Conservation (phyloP, 768 basidiomycete genomes). For the Tephrocybe sp. region DNA sequence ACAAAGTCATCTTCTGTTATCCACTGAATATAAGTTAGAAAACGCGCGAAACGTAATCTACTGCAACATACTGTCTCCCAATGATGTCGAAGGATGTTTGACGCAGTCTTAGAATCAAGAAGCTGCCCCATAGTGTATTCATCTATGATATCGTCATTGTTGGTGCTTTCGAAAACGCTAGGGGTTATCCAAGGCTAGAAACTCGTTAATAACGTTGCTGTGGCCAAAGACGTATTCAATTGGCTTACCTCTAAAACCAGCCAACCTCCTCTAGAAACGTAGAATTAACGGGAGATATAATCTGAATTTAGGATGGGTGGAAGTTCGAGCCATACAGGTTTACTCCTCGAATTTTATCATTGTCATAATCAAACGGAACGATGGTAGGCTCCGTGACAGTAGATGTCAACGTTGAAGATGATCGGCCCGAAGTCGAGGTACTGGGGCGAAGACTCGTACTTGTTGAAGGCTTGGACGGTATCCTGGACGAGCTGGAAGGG, state of each 20-base stretch:
- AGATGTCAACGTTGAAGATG: too few species aligned
- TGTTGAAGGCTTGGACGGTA: too few species aligned
- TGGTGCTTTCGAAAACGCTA: constrained; percentile 63
- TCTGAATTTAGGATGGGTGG: neutral
- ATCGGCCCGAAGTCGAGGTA: too few species aligned
- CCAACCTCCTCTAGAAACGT: constrained; percentile 51
- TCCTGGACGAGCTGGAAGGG: constrained; percentile 1
- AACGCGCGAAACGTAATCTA: neutral
- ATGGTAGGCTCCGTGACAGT: constrained; percentile 14
- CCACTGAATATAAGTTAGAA: constrained; percentile 34
- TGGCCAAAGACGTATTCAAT: neutral
- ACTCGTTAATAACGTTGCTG: neutral
- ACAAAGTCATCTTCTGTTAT: constrained; percentile 69
- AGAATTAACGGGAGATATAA: constrained; percentile 1
- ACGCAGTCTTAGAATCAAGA: constrained; percentile 41
- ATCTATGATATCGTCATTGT: constrained; percentile 53
- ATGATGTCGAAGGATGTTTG: constrained; percentile 44
- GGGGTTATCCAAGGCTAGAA: constrained; percentile 76
- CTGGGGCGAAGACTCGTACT: too few species aligned
- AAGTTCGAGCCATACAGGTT: constrained; percentile 48
- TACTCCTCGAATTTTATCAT: constrained; percentile 51
- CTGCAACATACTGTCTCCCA: constrained; percentile 48
- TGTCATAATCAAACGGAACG: constrained; percentile 42
- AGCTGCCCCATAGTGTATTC: constrained; percentile 61
- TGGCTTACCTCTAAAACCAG: constrained; percentile 52